Percentiles rank a stretch among this genome's conserved stretches.
phyloP scores from a whole-genome alignment of 2,329 filamentous ascomycete genomes.

The Ophiostoma tasmaniense region DNA sequence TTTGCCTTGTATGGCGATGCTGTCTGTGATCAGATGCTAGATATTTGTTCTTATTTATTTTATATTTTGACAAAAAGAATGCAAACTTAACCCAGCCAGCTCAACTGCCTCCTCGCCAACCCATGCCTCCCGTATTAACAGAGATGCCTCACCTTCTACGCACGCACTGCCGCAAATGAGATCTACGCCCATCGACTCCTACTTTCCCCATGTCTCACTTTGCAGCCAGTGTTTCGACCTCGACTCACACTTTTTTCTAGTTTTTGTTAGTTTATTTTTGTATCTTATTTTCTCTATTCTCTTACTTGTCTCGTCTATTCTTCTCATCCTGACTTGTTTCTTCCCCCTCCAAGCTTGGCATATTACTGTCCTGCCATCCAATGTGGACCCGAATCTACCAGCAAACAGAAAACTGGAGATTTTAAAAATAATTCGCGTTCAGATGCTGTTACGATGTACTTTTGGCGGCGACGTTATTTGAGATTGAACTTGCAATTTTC shows the following conservation, averaged over 20 bases:
- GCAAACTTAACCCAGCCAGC: too few species aligned
- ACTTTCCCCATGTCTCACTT: background rate
- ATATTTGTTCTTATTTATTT: too few species aligned
- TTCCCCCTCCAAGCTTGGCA: background rate
- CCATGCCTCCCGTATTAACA: too few species aligned
- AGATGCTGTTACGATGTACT: background rate
- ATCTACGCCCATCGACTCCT: background rate
- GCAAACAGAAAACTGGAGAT: constrained; percentile 1
- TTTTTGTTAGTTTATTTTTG: background rate
- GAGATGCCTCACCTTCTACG: background rate
- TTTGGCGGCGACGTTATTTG: background rate
- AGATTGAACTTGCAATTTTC: too few species aligned
- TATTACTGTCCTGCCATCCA: background rate
- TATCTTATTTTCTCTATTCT: background rate
- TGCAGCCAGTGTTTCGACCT: background rate
- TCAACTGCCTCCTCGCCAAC: too few species aligned
- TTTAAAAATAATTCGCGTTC: background rate
- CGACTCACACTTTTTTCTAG: background rate
- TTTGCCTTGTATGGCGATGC: background rate
- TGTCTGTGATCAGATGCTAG: background rate
- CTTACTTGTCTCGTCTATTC: too few species aligned
- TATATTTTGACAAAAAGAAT: too few species aligned
- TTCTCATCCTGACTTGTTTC: background rate
- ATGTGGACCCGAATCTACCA: background rate
- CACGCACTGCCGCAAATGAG: background rate